phyloP scores from a whole-genome alignment of 495 filamentous ascomycete genomes.

The Penicillium parvum region DNA sequence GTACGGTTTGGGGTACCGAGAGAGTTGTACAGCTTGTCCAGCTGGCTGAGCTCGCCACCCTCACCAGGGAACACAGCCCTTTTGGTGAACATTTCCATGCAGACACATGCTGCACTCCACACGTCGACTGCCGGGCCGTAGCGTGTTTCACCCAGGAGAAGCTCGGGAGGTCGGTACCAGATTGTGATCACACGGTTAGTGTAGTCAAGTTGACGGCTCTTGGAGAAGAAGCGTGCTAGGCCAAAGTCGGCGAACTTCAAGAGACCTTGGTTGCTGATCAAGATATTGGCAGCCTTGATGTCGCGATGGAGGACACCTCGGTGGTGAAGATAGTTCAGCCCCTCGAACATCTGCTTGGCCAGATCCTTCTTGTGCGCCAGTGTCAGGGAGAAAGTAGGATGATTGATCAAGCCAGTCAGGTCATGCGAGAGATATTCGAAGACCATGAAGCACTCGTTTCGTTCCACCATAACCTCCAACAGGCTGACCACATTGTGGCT shows the following conservation, averaged over 20 bases:
- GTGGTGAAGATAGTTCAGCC: conserved; percentile 89
- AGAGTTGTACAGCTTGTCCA: conserved; percentile 92
- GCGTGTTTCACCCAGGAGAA: conserved; percentile 88
- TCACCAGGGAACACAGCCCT: conserved; percentile 95
- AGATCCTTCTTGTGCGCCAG: conserved; percentile 89
- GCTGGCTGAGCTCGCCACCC: conserved; percentile 87
- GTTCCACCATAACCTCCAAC: conserved; percentile 94
- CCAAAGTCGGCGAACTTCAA: conserved; percentile 97
- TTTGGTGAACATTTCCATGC: conserved; percentile 93
- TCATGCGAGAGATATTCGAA: conserved; percentile 99
- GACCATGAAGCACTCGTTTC: conserved; percentile 99
- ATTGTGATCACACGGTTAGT: conserved; percentile 96
- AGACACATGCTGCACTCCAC: conserved; percentile 95
- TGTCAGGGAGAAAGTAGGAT: conserved; percentile 86
- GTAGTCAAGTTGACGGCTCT: conserved; percentile 89
- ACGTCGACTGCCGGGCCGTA: conserved; percentile 96
- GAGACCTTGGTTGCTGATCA: conserved; percentile 81
- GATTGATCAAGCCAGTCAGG: conserved; percentile 81
- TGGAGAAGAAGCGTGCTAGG: conserved; percentile 93
- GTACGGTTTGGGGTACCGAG: conserved; percentile 80
- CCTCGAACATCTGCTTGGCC: conserved; percentile 89
- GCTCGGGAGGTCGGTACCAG: conserved; percentile 93
- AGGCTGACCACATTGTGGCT: conserved; percentile 82
- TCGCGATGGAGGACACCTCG: conserved; percentile 93
- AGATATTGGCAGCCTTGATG: conserved; percentile 91